Evolutionary conservation across 352 stramenopile genomes (phyloP), one percentile per base, ranked within the genome.

Genomic region (Phytopythium delawarense): DNA sequence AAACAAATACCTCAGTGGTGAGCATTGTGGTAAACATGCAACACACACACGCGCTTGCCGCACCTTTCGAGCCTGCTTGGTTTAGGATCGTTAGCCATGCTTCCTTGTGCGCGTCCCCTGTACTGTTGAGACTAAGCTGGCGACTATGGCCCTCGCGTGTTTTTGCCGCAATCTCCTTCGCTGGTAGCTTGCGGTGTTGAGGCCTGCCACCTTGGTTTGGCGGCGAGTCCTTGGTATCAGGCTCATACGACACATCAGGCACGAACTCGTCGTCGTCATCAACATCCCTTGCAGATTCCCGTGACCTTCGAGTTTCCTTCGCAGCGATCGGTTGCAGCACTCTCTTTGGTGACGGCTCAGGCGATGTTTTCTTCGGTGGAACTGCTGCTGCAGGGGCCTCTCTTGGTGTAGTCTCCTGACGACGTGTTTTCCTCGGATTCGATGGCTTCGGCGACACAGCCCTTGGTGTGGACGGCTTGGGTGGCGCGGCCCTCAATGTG

Each of bases 81-180:
- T 15, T 51, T 18, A 60, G 9, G 16, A 60, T 35, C 8, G 2
- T 28, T 16, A 50, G 28, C 55, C 55, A 60, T 25, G 40, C 55
- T 35, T 60, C 11, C n/a, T 52, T 60, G 21, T 60, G 55, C 0
- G 23, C 15, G 4, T 49, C 37, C 18, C 2, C 8, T 25, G 7
- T 20, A 9, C 21, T 23, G 30, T 57, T 45, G n/a, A 39, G 18
- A 2, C 55, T 30, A 15, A 51, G 25, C 4, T 37, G 53, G 6
- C 37, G 53, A 32, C 34, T 34, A 9, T 23, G 55, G 11, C 52
- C 30, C 6, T 60, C 37, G 21, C 55, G 23, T 23, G 42, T 39
- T 48, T 51, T 48, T 15, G 21, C 28, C 18, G 37, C 39, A 16
- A 50, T 51, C n/a, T 60, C 55, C 42, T 60, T 60, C 11, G 55